These are phyloP conservation scores for Backusella tuberculispora DNA, from an alignment of 192 early-diverging fungal genomes.

Conservation along the genomic window DNA sequence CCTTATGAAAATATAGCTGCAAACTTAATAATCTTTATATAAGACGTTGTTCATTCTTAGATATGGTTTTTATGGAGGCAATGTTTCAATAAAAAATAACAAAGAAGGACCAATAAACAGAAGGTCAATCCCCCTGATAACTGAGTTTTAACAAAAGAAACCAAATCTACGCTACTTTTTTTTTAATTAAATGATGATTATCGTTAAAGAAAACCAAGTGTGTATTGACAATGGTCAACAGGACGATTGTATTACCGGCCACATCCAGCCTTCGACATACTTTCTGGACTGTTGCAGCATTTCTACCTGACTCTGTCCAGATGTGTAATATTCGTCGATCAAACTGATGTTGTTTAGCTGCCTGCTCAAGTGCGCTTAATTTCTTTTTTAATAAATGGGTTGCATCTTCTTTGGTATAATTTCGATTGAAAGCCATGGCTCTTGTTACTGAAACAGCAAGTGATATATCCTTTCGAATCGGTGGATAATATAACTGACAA, in stretches of 20 bases:
- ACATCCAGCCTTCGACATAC: not conserved
- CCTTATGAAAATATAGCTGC: too few relatives aligned
- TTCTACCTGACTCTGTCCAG: constrained; percentile 48
- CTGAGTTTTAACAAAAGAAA: not conserved
- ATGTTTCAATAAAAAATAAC: too few relatives aligned
- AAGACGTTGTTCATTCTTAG: too few relatives aligned
- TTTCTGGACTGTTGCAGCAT: constrained; percentile 23
- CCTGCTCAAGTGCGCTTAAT: constrained; percentile 42
- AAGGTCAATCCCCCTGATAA: not conserved
- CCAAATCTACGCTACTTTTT: not conserved
- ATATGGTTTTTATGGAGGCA: too few relatives aligned
- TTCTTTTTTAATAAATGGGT: constrained; percentile 48
- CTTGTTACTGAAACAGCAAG: constrained; percentile 55
- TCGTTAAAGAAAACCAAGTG: constrained; percentile 18
- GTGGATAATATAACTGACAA: constrained; percentile 20
- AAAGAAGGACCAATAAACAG: too few relatives aligned
- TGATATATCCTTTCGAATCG: constrained; percentile 26
- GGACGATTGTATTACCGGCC: constrained; percentile 17
- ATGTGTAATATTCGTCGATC: constrained; percentile 57
- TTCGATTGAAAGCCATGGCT: constrained; percentile 46
- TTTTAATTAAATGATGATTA: not conserved
- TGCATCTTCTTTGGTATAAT: constrained; percentile 44
- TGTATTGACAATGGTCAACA: constrained; percentile 26
- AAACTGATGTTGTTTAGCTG: constrained; percentile 44
- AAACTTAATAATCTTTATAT: too few relatives aligned